phyloP scores from a whole-genome alignment of 192 early-diverging fungal species.

The Coemansia sp. region DNA sequence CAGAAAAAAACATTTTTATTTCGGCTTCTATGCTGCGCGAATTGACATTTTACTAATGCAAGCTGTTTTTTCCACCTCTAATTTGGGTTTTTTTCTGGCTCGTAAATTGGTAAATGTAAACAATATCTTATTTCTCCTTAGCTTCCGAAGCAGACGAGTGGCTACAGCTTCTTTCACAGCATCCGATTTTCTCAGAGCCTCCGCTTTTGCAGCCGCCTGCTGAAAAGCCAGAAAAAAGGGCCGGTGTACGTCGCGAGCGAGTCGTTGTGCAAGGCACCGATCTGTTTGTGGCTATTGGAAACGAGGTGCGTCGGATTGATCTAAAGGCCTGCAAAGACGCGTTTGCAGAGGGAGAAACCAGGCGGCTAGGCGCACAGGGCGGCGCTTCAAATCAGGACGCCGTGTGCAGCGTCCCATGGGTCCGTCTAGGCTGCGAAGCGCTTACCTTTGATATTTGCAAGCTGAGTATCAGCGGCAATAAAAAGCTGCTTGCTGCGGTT shows the following conservation, averaged over 20 bases:
- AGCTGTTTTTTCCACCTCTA: too few species aligned
- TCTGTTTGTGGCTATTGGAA: constrained; percentile 60
- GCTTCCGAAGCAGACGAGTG: constrained; percentile 49
- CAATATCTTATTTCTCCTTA: too few species aligned
- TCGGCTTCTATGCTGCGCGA: background rate
- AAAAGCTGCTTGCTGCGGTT: constrained; percentile 59
- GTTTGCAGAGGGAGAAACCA: constrained; percentile 50
- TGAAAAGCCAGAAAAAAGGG: background rate
- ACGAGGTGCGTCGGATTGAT: constrained; percentile 58
- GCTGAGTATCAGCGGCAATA: constrained; percentile 56
- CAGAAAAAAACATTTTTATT: too few species aligned
- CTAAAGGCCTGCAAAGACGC: constrained; percentile 62
- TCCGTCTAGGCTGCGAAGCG: constrained; percentile 36
- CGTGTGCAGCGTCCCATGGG: constrained; percentile 37
- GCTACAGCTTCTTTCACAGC: constrained; percentile 48
- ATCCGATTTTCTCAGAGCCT: constrained; percentile 38
- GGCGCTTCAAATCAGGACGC: constrained; percentile 20
- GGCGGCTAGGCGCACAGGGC: constrained; percentile 22
- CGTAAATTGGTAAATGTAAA: too few species aligned
- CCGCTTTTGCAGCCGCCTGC: background rate
- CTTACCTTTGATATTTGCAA: constrained; percentile 59
- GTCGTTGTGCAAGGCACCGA: constrained; percentile 55
- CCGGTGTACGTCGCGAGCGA: constrained; percentile 20
- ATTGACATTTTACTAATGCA: too few species aligned
- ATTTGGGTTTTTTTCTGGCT: too few species aligned